Evolutionary conservation across 306 rosid species (phyloP).

Genomic region (Glycine soja): DNA sequence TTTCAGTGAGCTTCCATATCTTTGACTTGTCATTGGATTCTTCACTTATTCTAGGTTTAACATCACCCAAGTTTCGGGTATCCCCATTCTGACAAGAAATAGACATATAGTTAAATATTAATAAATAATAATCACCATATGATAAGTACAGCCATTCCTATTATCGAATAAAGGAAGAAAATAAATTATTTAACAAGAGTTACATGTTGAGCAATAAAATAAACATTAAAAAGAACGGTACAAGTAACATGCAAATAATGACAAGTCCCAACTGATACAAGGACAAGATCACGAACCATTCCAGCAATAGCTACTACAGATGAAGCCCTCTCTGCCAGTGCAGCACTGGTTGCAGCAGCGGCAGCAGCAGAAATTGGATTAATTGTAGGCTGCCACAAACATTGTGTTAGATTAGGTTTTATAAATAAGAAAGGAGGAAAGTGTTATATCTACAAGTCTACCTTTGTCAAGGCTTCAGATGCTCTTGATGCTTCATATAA

Average conservation of each 20-base stretch:
- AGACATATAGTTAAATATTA: constrained; percentile 14
- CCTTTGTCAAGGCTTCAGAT: constrained; percentile 88
- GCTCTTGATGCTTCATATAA: constrained; percentile 82
- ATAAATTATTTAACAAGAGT: neutral
- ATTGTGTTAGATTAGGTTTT: constrained; percentile 22
- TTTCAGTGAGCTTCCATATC: constrained; percentile 97
- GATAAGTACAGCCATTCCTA: neutral
- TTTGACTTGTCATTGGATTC: constrained; percentile 97
- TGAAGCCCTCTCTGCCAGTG: constrained; percentile 77
- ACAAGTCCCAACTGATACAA: constrained; percentile 19
- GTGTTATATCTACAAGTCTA: constrained; percentile 43
- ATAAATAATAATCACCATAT: neutral
- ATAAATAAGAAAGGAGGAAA: constrained; percentile 2
- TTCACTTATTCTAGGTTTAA: constrained; percentile 93
- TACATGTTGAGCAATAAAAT: constrained; percentile 4
- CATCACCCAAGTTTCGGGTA: constrained; percentile 83
- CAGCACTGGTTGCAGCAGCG: constrained; percentile 65
- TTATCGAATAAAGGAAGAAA: neutral
- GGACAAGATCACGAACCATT: constrained; percentile 73
- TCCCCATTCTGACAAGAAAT: constrained; percentile 80
- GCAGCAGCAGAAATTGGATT: constrained; percentile 82
- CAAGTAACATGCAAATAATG: constrained; percentile 12
- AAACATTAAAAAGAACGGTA: neutral
- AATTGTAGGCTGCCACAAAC: constrained; percentile 74
- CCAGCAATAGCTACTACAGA: constrained; percentile 79